These are phyloP conservation scores for Herpotrichia juniperi DNA, from an alignment of 2,329 filamentous ascomycete species.

Conservation along the genomic window DNA sequence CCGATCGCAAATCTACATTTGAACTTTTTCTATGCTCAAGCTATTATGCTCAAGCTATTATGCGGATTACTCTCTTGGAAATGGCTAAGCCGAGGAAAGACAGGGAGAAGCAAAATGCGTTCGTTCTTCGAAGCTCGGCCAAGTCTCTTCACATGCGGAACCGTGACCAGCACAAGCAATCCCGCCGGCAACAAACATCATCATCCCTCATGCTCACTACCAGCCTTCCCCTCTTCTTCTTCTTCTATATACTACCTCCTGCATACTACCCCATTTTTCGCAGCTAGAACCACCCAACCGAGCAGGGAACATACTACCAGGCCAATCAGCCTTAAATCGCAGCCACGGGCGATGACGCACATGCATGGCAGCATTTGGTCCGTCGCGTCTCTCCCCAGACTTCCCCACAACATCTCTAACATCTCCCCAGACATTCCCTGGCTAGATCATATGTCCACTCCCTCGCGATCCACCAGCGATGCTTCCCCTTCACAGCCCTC, in stretches of 20 bases:
- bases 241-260: neutral
- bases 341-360: constrained; percentile 41
- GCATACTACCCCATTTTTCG: neutral
- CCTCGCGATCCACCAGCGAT: constrained; percentile 44
- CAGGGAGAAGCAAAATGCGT: neutral
- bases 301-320: constrained; percentile 9
- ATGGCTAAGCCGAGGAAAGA: neutral
- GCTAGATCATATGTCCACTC: constrained; percentile 50
- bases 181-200: constrained; percentile 22
- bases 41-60: neutral
- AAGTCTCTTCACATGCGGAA: constrained; percentile 34
- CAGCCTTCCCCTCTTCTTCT: constrained; percentile 9
- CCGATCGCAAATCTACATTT: constrained; percentile 32
- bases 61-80: neutral
- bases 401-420: constrained; percentile 29
- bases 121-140: constrained; percentile 6
- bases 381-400: constrained; percentile 23
- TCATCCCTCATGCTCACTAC: constrained; percentile 3
- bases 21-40: too few relatives aligned
- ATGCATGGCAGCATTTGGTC: constrained; percentile 53
- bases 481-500: constrained; percentile 40
- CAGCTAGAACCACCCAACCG: neutral
- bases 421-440: constrained; percentile 45
- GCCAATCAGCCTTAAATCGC: constrained; percentile 25
- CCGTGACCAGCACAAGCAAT: constrained; percentile 10